These are phyloP conservation scores for Potentilla sterilis DNA, from an alignment of 306 rosid species.

Conservation along the genomic window DNA sequence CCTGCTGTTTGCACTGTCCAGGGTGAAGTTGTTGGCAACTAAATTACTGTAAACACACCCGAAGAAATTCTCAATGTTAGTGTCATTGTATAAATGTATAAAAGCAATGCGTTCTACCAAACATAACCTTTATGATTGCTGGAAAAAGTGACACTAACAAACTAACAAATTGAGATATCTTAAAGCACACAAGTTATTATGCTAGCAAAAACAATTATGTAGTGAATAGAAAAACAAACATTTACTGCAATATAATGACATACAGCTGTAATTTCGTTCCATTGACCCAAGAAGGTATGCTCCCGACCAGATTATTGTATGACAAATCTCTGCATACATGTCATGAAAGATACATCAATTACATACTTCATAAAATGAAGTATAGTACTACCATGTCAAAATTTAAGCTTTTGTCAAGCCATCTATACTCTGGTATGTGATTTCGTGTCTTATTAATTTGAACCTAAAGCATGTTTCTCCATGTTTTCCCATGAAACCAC, in stretches of 20 bases:
- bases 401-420: neutral
- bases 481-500: constrained; percentile 4
- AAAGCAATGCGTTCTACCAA: neutral
- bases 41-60: constrained; percentile 54
- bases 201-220: neutral
- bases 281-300: constrained; percentile 73
- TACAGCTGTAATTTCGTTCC: constrained; percentile 50
- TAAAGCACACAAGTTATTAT: neutral
- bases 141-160: neutral
- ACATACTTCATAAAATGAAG: neutral
- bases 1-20: constrained; percentile 55
- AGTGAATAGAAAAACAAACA: neutral
- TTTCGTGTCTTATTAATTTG: neutral
- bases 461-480: neutral
- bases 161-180: neutral
- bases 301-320: constrained; percentile 69
- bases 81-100: constrained; percentile 11
- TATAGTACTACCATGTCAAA: neutral
- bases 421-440: neutral
- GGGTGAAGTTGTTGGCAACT: constrained; percentile 71
- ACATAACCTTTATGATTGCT: neutral
- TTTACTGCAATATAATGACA: constrained; percentile 17
- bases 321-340: constrained; percentile 72
- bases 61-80: constrained; percentile 19
- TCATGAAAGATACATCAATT: constrained; percentile 11